A percentile compares a stretch with the other conserved stretches of the same genome.
Evolutionary conservation across 176 grass and related monocot species (phyloP).

Genomic region (Bolboschoenus planiculmis): DNA sequence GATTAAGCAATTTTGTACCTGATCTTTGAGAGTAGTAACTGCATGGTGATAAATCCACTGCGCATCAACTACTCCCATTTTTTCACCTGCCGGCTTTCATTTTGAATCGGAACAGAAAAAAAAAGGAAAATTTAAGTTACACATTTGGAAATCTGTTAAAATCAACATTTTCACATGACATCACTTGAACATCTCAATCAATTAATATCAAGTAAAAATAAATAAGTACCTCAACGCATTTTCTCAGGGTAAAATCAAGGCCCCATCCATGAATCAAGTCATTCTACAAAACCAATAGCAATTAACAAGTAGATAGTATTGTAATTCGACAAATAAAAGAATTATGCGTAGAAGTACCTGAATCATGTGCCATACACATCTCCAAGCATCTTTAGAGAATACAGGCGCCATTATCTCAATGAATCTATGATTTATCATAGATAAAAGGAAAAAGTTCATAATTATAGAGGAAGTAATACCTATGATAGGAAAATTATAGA

Average conservation of each 20-base stretch:
- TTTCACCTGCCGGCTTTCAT: constrained; percentile 11
- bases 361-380: constrained; percentile 47
- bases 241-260: constrained; percentile 36
- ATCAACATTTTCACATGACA: neutral
- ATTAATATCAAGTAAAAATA: neutral
- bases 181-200: neutral
- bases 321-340: neutral
- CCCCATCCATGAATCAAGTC: constrained; percentile 52
- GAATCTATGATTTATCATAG: constrained; percentile 11
- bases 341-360: constrained; percentile 10
- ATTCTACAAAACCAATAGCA: constrained; percentile 21
- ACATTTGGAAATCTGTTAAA: neutral
- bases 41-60: constrained; percentile 20
- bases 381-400: constrained; percentile 33
- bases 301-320: neutral
- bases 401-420: constrained; percentile 38
- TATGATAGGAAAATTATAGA: neutral
- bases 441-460: neutral
- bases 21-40: constrained; percentile 17
- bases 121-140: neutral
- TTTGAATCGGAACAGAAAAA: neutral
- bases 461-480: neutral
- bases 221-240: constrained; percentile 36
- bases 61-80: constrained; percentile 15
- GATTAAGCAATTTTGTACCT: neutral